Base-by-base conservation (phyloP, 179 eudicot genomes). In the Spinacia oleracea region DNA sequence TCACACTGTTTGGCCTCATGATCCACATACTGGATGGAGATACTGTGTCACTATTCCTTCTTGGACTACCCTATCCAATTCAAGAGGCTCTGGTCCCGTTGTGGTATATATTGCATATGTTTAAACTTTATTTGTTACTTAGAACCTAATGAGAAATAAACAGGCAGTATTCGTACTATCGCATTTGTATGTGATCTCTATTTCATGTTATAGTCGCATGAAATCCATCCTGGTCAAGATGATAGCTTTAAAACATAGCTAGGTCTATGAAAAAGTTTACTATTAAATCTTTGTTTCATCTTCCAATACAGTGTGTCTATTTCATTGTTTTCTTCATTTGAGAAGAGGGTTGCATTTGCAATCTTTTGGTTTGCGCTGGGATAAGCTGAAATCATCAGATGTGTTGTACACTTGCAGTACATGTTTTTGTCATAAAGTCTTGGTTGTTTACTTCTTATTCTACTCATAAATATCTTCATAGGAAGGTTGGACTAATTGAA, bases 11-110 rank as follows among this genome's bases (percentile, higher is more conserved):
- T 94, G 98, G 98, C 98, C 95, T 46, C 93, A 90, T 83, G 94
- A 90, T 86, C 90, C 91, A 80, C 89, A 64, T 55, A 86, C 88
- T 50, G 97, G 98, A 85, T 94, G 98, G 98, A 94, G 97, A 80
- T 94, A 91, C 82, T 94, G 97, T 73, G 83, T 89, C 77, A 91
- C 94, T 40, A 62, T 94, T 82, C 98, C 98, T 81, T 85, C 97
- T 42, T 94, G 96, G 96, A 88, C 89, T 78, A 88, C 89, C 80
- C 85, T 87, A 21, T 86, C 94, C 14, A 82, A 86, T 83, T 72
- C 94, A 80, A 84, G 86, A 84, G 91, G 87, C 78, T 86, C 96
- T 35, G 94, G 88, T 82, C 89, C 94, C 64, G 86, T 89, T 51
- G 97, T 95, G 97, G 97, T 94, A 90, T 53, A 73, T 66, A 63